Evolutionary conservation across 768 basidiomycete species (phyloP).

Genomic region (Termitomyces sp.): DNA sequence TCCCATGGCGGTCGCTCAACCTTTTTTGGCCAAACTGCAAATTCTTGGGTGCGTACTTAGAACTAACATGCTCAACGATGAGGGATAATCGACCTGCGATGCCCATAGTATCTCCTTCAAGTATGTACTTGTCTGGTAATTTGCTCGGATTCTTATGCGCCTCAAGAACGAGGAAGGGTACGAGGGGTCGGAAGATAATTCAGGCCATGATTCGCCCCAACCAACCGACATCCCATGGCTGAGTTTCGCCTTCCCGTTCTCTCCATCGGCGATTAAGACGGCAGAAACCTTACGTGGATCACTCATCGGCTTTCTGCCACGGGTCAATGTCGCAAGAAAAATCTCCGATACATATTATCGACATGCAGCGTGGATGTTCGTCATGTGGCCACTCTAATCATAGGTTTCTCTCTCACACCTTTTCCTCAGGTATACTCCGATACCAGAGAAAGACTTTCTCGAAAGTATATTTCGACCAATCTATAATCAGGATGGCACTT

Average conservation of each 20-base stretch:
- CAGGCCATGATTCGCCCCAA: conserved; percentile 32
- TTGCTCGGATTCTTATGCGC: neutral
- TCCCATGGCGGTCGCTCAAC: conserved; percentile 57
- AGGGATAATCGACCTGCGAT: conserved; percentile 5
- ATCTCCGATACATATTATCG: conserved; percentile 54
- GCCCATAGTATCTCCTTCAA: conserved; percentile 56
- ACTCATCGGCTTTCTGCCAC: conserved; percentile 45
- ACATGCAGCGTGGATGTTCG: conserved; percentile 71
- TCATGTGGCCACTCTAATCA: conserved; percentile 11
- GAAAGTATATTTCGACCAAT: conserved; percentile 46
- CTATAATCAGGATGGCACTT: conserved; percentile 38
- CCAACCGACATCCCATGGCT: conserved; percentile 57
- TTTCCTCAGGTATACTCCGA: conserved; percentile 56
- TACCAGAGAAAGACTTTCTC: conserved; percentile 52
- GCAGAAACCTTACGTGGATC: conserved; percentile 37
- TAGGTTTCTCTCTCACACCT: conserved; percentile 4
- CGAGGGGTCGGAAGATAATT: conserved; percentile 43
- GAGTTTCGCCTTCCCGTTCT: conserved; percentile 55
- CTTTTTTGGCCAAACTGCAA: conserved; percentile 63
- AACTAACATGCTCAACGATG: neutral
- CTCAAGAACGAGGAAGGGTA: conserved; percentile 53
- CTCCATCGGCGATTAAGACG: conserved; percentile 35
- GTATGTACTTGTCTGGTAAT: conserved; percentile 26
- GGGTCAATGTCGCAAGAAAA: conserved; percentile 26
- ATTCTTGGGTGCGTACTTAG: conserved; percentile 52